Conservation (phyloP, 2,329 filamentous ascomycete genomes). For the Botryotinia calthae region DNA sequence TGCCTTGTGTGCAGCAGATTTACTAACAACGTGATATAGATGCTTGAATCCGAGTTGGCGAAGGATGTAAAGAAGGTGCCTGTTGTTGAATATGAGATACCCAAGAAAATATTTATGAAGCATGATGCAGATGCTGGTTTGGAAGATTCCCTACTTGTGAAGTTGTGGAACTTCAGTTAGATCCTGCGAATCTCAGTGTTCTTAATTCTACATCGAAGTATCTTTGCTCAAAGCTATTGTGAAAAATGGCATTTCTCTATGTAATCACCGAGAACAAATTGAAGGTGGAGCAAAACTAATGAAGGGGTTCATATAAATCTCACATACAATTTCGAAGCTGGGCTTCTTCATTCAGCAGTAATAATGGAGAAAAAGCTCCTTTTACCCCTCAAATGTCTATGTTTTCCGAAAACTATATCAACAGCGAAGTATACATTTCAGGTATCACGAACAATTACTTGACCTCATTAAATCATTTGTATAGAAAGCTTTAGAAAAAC, state of each 20-base stretch:
- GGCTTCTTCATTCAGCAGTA: background rate
- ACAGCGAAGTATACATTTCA: background rate
- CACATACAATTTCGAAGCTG: background rate
- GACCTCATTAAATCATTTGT: background rate
- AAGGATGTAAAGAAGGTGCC: slow-evolving; percentile 84
- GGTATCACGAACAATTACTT: background rate
- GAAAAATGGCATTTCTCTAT: slow-evolving; percentile 8
- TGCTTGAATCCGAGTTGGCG: slow-evolving; percentile 78
- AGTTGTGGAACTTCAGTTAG: slow-evolving; percentile 57
- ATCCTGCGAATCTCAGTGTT: background rate
- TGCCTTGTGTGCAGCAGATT: background rate
- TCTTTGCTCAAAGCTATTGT: background rate
- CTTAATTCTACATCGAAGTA: background rate
- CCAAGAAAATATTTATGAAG: slow-evolving; percentile 45
- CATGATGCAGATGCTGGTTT: slow-evolving; percentile 48
- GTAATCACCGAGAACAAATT: slow-evolving; percentile 21
- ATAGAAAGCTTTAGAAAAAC: background rate
- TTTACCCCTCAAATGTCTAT: background rate
- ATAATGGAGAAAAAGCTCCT: background rate
- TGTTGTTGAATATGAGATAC: slow-evolving; percentile 91
- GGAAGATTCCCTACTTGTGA: slow-evolving; percentile 56
- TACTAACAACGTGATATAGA: slow-evolving; percentile 48
- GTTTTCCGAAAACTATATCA: background rate
- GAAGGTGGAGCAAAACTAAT: slow-evolving; percentile 20
- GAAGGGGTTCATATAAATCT: slow-evolving; percentile 7